Percentiles rank a stretch among this genome's conserved stretches.
Evolutionary conservation across 2,329 filamentous ascomycete genomes (phyloP).

Genomic region (Venturia asperata): DNA sequence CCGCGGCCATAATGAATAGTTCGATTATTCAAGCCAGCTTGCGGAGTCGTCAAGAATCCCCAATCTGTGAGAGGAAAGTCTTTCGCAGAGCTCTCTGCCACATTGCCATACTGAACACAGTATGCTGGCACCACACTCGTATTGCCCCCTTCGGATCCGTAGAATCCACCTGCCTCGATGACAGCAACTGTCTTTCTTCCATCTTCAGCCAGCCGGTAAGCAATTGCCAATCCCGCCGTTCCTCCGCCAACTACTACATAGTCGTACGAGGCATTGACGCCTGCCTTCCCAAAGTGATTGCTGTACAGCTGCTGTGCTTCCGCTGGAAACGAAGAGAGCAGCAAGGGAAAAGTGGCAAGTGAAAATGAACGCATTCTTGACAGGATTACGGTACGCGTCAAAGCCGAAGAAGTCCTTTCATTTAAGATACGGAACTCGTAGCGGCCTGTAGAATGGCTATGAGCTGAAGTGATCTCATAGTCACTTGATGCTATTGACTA

Average conservation of each 20-base stretch:
- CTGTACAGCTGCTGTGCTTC: neutral
- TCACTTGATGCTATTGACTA: neutral
- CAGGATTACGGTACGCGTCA: neutral
- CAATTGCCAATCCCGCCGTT: conserved; percentile 18
- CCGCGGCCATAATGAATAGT: conserved; percentile 27
- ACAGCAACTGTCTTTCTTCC: conserved; percentile 21
- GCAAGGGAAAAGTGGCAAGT: neutral
- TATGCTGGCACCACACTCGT: conserved; percentile 12
- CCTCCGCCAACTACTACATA: conserved; percentile 20
- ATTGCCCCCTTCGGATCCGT: neutral
- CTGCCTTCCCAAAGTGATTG: conserved; percentile 11
- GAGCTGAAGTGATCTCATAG: conserved; percentile 2
- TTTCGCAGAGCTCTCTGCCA: conserved; percentile 1
- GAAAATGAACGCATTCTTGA: neutral
- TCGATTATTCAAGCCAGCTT: conserved; percentile 21
- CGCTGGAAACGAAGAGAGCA: neutral
- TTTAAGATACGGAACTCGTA: no score
- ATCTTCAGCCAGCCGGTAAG: conserved; percentile 18
- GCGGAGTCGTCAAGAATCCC: conserved; percentile 27
- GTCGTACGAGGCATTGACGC: conserved; percentile 17
- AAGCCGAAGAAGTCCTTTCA: neutral
- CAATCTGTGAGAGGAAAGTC: conserved; percentile 24
- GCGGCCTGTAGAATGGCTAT: neutral
- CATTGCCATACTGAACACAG: conserved; percentile 6
- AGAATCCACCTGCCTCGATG: conserved; percentile 15